A percentile compares a stretch with the other conserved stretches of the same genome.
Conservation (phyloP, 208 protist species). For the Trypanosoma boissoni region DNA sequence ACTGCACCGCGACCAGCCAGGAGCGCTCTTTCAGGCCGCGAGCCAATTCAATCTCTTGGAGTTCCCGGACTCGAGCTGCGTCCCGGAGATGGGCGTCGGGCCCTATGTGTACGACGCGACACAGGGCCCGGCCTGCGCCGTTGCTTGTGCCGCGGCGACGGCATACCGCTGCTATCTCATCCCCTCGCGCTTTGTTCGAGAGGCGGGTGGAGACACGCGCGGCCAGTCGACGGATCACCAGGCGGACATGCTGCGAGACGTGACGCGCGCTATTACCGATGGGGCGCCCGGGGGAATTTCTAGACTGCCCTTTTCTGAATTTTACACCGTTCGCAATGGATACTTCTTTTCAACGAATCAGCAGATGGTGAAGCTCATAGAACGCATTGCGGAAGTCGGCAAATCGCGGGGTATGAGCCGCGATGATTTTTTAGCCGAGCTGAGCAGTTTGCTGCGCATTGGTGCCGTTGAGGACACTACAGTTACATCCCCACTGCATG, state of each 20-base stretch:
- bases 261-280: constrained; percentile 25
- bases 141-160: constrained; percentile 50
- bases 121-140: constrained; percentile 66
- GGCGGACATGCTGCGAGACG: constrained; percentile 30
- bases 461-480: constrained; percentile 40
- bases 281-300: constrained; percentile 3
- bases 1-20: constrained; percentile 22
- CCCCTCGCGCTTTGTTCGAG: constrained; percentile 24
- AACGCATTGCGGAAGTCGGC: constrained; percentile 11
- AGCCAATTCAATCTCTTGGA: constrained; percentile 84
- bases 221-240: constrained; percentile 33
- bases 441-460: constrained; percentile 33
- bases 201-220: neutral
- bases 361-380: neutral
- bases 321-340: constrained; percentile 39
- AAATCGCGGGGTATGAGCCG: neutral
- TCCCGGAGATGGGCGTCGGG: constrained; percentile 49
- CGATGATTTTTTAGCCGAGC: neutral
- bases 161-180: constrained; percentile 76
- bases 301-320: constrained; percentile 5
- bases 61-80: constrained; percentile 33
- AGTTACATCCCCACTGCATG: constrained; percentile 29
- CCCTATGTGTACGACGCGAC: constrained; percentile 57
- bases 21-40: constrained; percentile 61
- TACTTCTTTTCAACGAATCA: constrained; percentile 22